Evolutionary conservation across 352 stramenopile genomes (phyloP).

Genomic region (Phytopythium montanum): DNA sequence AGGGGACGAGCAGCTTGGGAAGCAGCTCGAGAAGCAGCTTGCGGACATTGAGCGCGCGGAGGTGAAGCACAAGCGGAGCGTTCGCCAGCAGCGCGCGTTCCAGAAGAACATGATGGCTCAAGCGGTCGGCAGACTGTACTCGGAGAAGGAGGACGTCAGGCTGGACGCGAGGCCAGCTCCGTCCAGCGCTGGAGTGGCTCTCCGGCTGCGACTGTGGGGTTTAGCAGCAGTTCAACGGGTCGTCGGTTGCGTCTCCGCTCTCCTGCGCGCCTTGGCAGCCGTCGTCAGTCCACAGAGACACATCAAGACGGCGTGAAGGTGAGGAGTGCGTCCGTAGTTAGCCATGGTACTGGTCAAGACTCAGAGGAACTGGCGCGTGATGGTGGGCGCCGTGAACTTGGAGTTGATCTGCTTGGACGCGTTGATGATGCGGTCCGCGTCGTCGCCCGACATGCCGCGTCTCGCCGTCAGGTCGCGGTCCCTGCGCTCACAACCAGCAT

Average conservation of each 20-base stretch:
- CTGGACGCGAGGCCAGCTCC: not conserved
- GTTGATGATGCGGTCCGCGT: slow-evolving; percentile 70
- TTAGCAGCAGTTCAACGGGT: slow-evolving; percentile 15
- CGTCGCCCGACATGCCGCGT: slow-evolving; percentile 59
- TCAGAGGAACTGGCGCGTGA: slow-evolving; percentile 83
- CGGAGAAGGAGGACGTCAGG: slow-evolving; percentile 50
- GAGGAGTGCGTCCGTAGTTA: not conserved
- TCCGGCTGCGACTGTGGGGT: slow-evolving; percentile 4
- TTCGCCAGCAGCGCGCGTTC: slow-evolving; percentile 45
- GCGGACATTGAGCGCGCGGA: slow-evolving; percentile 49
- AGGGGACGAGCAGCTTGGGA: too few species aligned
- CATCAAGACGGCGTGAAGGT: slow-evolving; percentile 1
- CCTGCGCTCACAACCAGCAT: slow-evolving; percentile 17
- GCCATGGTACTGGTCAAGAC: not conserved
- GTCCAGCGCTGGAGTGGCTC: not conserved
- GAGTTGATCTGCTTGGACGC: slow-evolving; percentile 79
- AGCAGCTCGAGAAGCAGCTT: slow-evolving; percentile 38
- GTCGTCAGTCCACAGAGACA: not conserved
- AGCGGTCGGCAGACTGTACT: slow-evolving; percentile 63
- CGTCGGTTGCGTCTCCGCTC: slow-evolving; percentile 11
- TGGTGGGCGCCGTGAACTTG: slow-evolving; percentile 82
- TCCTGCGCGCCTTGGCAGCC: not conserved
- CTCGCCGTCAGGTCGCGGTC: slow-evolving; percentile 66
- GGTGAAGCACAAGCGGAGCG: slow-evolving; percentile 28
- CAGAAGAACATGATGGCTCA: slow-evolving; percentile 79